Conservation (phyloP, 305 asterid species). For the Vinca major region DNA sequence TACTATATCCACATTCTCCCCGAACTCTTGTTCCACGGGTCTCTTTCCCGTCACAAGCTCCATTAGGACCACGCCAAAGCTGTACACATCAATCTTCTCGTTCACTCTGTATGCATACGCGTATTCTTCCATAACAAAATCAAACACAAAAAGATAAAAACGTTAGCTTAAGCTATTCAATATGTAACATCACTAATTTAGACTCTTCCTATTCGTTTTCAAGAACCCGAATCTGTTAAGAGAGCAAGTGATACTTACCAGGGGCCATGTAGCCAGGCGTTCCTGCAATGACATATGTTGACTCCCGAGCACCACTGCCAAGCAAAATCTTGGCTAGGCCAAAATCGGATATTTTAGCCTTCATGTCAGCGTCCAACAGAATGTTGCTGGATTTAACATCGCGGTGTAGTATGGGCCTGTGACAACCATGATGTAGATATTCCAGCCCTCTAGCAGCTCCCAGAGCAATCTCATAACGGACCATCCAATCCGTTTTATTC, state of each 20-base stretch:
- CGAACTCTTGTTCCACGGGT: conserved; percentile 30
- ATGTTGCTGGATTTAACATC: conserved; percentile 49
- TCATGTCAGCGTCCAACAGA: conserved; percentile 32
- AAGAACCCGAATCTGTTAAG: neutral
- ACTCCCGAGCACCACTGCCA: conserved; percentile 16
- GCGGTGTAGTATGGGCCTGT: conserved; percentile 29
- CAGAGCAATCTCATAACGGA: conserved; percentile 32
- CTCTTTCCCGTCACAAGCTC: conserved; percentile 36
- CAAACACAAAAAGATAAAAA: neutral
- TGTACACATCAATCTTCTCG: conserved; percentile 38
- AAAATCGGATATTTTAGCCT: conserved; percentile 40
- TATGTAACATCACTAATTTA: neutral
- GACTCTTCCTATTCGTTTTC: neutral
- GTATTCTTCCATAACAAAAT: conserved; percentile 24
- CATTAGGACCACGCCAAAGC: conserved; percentile 39
- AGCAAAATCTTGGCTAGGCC: conserved; percentile 35
- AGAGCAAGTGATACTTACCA: conserved; percentile 19
- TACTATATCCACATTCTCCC: conserved; percentile 32
- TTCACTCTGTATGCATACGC: conserved; percentile 29
- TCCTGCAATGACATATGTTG: conserved; percentile 30
- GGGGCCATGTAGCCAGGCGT: conserved; percentile 41
- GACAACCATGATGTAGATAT: conserved; percentile 39
- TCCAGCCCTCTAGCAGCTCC: conserved; percentile 42
- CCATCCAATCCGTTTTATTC: conserved; percentile 34
- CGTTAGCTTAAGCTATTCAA: neutral